Conservation (phyloP, 176 grass and related monocot genomes). For the Pontederia paniculata region DNA sequence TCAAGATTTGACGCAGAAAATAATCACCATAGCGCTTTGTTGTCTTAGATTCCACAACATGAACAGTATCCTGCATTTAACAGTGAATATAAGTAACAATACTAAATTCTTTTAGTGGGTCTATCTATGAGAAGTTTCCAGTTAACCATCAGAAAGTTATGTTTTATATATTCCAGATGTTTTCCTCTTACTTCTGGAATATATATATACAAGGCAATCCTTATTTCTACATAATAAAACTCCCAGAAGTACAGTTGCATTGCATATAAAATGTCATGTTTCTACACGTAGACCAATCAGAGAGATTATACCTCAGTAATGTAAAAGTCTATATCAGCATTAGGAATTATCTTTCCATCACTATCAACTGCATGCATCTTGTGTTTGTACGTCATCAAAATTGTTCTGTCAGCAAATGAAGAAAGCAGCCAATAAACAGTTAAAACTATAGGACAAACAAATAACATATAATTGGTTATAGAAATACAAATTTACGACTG, state of each 20-base stretch:
- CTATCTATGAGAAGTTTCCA: too few relatives aligned
- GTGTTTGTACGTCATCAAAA: constrained; percentile 94
- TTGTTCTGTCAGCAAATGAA: constrained; percentile 45
- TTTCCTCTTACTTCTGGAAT: neutral
- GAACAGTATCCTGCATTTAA: constrained; percentile 54
- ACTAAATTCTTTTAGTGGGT: neutral
- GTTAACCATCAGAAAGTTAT: neutral
- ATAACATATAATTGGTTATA: neutral
- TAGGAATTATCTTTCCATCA: constrained; percentile 78
- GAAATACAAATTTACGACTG: neutral
- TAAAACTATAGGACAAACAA: constrained; percentile 8
- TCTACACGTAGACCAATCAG: neutral
- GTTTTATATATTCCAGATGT: too few relatives aligned
- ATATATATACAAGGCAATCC: neutral
- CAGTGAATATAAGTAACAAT: neutral
- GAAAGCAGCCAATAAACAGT: neutral
- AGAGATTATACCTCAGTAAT: constrained; percentile 50
- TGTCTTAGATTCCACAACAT: constrained; percentile 73
- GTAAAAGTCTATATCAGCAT: constrained; percentile 86
- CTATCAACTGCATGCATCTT: constrained; percentile 91
- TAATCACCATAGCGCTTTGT: constrained; percentile 72
- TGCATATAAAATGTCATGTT: too few relatives aligned
- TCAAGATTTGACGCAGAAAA: constrained; percentile 94
- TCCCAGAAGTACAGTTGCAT: neutral
- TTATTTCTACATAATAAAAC: neutral